Base-by-base conservation (phyloP, 2,329 filamentous ascomycete species). In the Neobulgaria alba region DNA sequence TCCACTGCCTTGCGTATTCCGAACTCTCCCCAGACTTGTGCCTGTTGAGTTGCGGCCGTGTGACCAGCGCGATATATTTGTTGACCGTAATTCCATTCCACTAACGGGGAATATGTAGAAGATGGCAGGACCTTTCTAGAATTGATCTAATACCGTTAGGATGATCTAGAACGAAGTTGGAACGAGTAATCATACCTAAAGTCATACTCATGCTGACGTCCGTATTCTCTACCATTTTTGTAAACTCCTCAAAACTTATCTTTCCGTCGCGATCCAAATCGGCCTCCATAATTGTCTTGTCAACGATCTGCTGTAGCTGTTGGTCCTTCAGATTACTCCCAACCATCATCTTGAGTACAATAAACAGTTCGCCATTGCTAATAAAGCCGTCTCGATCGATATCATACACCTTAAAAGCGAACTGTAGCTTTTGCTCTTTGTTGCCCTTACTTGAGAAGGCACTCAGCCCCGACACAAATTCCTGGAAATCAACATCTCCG, bases 341-440 rank as follows among this genome's bases (percentile, higher is more conserved):
- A 38, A 98, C 92, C 92, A 98, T 98, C 92, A 98, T 98, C 83
- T 98, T 98, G 58, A 98, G 75, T 59, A 98, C 92, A 58, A 98
- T 96, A 65, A 96, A 98, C 38, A 98, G 77, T 71, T 98, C 92
- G 57, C 92, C 92, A 65, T 98, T 98, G 71, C 86, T 94, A 61
- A 98, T 98, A 68, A 85, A 98, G 17, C 92, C 92, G 64, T 98
- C 92, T 46, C 92, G 86, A 66, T 98, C 92, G 59, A 98, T 96
- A 64, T 98, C 92, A 72, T 98, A 98, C 47, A 98, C 92, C 66
- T 95, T 95, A 77, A 98, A 98, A 33, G 92, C 92, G 61, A 98
- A 98, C 40, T 79, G 82, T 51, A 96, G 75, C 72, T 98, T 98
- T 69, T 98, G 90, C 67, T 95, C 88, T 72, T 98, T 96, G 71